Percentiles rank a stretch among this genome's conserved stretches.
Evolutionary conservation across 2,329 filamentous ascomycete genomes (phyloP).

Genomic region (Stagonosporopsis vannaccii): DNA sequence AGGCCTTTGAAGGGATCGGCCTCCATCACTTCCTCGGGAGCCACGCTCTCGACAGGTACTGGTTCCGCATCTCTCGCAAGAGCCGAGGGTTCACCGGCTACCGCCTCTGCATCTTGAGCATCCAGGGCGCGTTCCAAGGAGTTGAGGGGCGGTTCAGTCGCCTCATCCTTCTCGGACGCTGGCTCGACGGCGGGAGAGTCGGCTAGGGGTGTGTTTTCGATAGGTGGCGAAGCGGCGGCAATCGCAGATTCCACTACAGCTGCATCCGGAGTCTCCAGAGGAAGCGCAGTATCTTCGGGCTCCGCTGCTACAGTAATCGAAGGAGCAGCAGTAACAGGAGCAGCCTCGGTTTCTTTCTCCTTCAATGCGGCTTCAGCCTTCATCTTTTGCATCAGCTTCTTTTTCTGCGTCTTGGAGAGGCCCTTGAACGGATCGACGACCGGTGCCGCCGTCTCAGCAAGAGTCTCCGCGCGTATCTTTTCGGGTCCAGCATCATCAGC

Average conservation of each 20-base stretch:
- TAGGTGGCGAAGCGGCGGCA: not conserved
- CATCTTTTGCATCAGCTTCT: slow-evolving; percentile 33
- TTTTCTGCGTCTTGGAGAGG: slow-evolving; percentile 19
- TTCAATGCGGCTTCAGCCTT: slow-evolving; percentile 17
- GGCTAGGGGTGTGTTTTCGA: not conserved
- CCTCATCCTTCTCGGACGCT: not conserved
- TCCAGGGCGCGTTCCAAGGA: not conserved
- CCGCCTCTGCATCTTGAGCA: not conserved
- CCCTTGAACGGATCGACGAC: slow-evolving; percentile 5
- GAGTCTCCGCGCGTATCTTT: too few species aligned
- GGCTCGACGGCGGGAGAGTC: not conserved
- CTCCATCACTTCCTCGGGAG: not conserved
- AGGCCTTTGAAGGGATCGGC: slow-evolving; percentile 5
- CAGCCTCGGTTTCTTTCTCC: not conserved
- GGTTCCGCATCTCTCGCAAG: not conserved
- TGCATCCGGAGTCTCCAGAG: not conserved
- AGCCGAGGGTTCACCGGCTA: not conserved
- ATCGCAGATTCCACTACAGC: not conserved
- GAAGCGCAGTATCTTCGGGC: not conserved
- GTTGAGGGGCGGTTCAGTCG: not conserved
- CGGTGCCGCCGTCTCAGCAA: not conserved
- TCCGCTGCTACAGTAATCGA: not conserved
- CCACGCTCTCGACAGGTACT: too few species aligned
- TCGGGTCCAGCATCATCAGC: not conserved
- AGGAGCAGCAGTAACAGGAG: not conserved